Evolutionary conservation across 306 rosid species (phyloP).

Genomic region (Rubus parviflorus): DNA sequence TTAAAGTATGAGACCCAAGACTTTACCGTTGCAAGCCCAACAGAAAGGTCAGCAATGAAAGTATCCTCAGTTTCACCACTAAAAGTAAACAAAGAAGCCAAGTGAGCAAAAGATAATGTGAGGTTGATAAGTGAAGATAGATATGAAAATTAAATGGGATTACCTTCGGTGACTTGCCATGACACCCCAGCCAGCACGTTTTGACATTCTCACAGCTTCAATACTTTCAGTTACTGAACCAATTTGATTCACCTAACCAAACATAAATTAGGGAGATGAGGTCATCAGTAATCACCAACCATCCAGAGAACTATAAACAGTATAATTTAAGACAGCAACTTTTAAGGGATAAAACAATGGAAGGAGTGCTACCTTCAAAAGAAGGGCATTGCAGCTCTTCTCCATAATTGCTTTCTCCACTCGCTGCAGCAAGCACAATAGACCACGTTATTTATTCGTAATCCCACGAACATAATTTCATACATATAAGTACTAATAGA

Average conservation of each 20-base stretch:
- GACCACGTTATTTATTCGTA: not conserved
- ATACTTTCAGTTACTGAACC: slow-evolving; percentile 83
- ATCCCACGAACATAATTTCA: not conserved
- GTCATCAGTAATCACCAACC: not conserved
- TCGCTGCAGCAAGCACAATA: slow-evolving; percentile 40
- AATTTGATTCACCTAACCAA: slow-evolving; percentile 68
- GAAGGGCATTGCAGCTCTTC: slow-evolving; percentile 72
- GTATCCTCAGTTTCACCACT: slow-evolving; percentile 95
- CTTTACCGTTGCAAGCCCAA: slow-evolving; percentile 72
- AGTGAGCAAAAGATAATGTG: not conserved
- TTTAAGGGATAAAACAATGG: not conserved
- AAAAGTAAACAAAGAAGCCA: slow-evolving; percentile 17
- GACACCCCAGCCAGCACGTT: slow-evolving; percentile 82
- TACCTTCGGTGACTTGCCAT: slow-evolving; percentile 90
- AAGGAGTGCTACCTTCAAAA: slow-evolving; percentile 51
- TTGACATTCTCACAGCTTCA: slow-evolving; percentile 82
- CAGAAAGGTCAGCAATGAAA: slow-evolving; percentile 78
- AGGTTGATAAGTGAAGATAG: not conserved
- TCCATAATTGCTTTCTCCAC: slow-evolving; percentile 73
- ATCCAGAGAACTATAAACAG: slow-evolving; percentile 14
- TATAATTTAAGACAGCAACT: not conserved
- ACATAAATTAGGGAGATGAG: not conserved
- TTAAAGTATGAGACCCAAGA: not conserved
- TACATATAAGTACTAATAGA: not conserved
- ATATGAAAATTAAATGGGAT: not conserved